Base-by-base conservation (phyloP, 257 asterid species). In the Plantago ovata region DNA sequence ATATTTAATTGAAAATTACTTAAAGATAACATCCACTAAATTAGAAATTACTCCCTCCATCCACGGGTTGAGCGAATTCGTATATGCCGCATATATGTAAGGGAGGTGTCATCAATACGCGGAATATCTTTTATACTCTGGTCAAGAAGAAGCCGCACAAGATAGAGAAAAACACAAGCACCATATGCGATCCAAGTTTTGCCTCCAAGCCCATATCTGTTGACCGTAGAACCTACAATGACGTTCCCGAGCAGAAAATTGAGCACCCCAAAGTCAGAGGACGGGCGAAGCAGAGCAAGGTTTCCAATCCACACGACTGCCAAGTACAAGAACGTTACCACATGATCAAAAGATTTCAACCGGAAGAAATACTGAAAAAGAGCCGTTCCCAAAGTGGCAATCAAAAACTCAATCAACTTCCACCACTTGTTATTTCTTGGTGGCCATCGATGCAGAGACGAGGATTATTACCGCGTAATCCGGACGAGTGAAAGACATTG, bases 251-350 rank as follows among this genome's bases (percentile, higher is more conserved):
- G 59, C 6, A 69, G 54, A 36, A 69, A 69, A 22, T 62, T 62
- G 56, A 69, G 49, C 4, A 69, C 53, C 20, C 74, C 69, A 1
- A 69, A 21, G 11, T 62, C 69, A 14, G 6, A 40, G 4, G 20
- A 18, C 14, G 61, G 50, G 18, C 22, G 21, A 10, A 69, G 42
- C 45, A 61, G 6, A 1, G 64, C 52, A 10, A 69, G 13, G 50
- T 62, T 55, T 4, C 68, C 64, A 1, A 69, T 33, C 74, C 74
- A 69, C 36, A 59, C 63, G 36, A 61, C 68, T 1, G 73, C 53
- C 6, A 60, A 54, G 68, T 45, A 68, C 24, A 68, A 53, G 64
- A 68, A 68, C 41, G 60, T 60, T 42, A 23, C 63, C 22, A 68
- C 68, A 4, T 68, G 47, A 38, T 55, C 47, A 7, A 61, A 68